Evolutionary conservation across 495 filamentous ascomycete species (phyloP), one percentile per base, ranked within the genome.

Genomic region (Podospora appendiculata): DNA sequence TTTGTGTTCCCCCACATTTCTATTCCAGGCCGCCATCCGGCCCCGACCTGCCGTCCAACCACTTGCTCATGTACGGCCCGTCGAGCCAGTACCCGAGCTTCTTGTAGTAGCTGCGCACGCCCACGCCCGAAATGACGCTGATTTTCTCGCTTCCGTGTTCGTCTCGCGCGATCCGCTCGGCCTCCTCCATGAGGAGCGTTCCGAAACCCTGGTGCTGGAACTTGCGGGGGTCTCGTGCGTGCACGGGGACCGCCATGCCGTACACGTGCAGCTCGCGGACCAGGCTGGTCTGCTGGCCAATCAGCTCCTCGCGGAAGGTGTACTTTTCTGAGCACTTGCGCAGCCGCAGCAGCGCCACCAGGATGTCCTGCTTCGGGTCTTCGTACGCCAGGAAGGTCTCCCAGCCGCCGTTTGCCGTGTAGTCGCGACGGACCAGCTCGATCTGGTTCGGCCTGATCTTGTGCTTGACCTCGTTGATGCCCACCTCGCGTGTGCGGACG

Each of bases 121-220:
- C 93, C 44, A 98, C 90, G 10, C 93, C 93, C 19, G 87, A 93
- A 49, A 98, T 98, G 45, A 98, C 91, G 63, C 85, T 87, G 49
- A 98, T 94, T 78, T 98, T 98, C 36, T 70, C 74, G 60, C 90
- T 96, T 4, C 89, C 85, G 61, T 98, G 93, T 69, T 98, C 93
- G 48, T 95, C 84, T 42, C 89, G 79, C 0, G 93, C 92, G 57
- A 98, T 97, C 42, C 89, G 78, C 70, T 98, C 94, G 1, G 93
- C 93, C 71, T 96, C 90, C 66, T 97, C 93, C 93, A 98, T 98
- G 48, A 98, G 60, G 51, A 98, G 67, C 3, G 94, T 97, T 25
- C 93, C 93, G 60, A 94, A 98, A 0, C 93, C 93, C 63, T 95
- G 94, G 71, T 98, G 93, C 74, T 98, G 93, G 71, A 96, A 97